A percentile compares a stretch with the other conserved stretches of the same genome.
phyloP scores from a whole-genome alignment of 768 basidiomycete genomes.

The Boletus pseudo-olivaceus region DNA sequence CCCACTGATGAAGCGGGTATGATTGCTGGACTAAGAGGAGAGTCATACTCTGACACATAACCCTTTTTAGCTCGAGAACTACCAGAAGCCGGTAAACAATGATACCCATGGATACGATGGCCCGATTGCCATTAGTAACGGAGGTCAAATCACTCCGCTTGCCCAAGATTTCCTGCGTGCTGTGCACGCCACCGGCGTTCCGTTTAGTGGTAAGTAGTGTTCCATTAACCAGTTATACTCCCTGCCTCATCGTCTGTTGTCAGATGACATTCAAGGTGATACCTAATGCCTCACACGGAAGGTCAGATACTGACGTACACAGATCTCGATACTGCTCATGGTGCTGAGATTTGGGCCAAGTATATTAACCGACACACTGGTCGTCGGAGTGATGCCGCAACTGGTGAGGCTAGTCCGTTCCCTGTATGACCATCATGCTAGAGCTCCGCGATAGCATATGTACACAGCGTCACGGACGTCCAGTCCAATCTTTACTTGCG shows the following conservation, averaged over 20 bases:
- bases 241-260: not conserved
- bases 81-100: slow-evolving; percentile 69
- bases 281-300: not conserved
- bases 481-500: slow-evolving; percentile 66
- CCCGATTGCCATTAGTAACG: slow-evolving; percentile 71
- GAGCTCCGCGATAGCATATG: slow-evolving; percentile 43
- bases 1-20: slow-evolving; percentile 67
- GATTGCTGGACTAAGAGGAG: not conserved
- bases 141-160: slow-evolving; percentile 58
- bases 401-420: slow-evolving; percentile 37
- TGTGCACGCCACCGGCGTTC: slow-evolving; percentile 55
- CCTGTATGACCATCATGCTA: not conserved
- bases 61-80: slow-evolving; percentile 58
- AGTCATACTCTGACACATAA: not conserved
- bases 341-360: slow-evolving; percentile 72
- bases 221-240: not conserved
- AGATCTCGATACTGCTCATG: slow-evolving; percentile 59
- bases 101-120: slow-evolving; percentile 68
- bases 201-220: slow-evolving; percentile 53
- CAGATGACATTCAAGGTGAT: slow-evolving; percentile 62
- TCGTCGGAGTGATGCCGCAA: slow-evolving; percentile 67
- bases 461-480: slow-evolving; percentile 67
- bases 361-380: slow-evolving; percentile 75
- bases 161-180: slow-evolving; percentile 71
- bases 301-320: not conserved